These are phyloP conservation scores for Pseudoscleropodium purum DNA, from an alignment of 225 moss, liverwort and hornwort genomes.

Conservation along the genomic window DNA sequence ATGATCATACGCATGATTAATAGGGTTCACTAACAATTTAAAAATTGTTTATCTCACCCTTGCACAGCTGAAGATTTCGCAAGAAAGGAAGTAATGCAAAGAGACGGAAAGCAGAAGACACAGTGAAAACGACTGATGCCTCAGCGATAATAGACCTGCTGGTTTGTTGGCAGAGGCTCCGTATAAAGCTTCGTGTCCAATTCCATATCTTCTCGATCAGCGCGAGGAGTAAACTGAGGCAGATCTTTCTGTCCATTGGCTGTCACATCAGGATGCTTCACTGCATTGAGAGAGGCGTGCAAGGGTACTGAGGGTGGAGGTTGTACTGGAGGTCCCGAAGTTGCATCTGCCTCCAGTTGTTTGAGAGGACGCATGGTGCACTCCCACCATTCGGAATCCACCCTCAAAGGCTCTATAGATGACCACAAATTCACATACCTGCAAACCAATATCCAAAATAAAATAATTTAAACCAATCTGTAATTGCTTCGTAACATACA, in stretches of 20 bases:
- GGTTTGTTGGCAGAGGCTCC: conserved; percentile 90
- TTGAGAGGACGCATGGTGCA: conserved; percentile 62
- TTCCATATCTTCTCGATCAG: conserved; percentile 83
- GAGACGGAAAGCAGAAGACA: not conserved
- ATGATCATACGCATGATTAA: not conserved
- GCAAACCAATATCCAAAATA: conserved; percentile 6
- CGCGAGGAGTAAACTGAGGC: conserved; percentile 30
- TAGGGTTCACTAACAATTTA: not conserved
- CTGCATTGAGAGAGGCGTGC: not conserved
- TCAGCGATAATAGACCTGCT: conserved; percentile 41
- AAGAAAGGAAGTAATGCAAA: not conserved
- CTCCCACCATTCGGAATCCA: conserved; percentile 87
- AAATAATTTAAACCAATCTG: not conserved
- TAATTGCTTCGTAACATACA: not conserved
- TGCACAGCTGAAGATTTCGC: not conserved
- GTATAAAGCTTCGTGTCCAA: conserved; percentile 75
- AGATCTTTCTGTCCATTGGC: not conserved
- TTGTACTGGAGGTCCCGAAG: conserved; percentile 37
- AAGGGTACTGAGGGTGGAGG: conserved; percentile 1
- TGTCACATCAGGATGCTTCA: not conserved
- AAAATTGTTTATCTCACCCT: not conserved
- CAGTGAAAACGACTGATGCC: not conserved
- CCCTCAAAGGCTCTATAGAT: conserved; percentile 56
- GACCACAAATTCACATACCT: conserved; percentile 90
- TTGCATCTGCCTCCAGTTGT: conserved; percentile 72